phyloP scores from a whole-genome alignment of 352 stramenopile genomes.

The Paralagenidium karlingii region DNA sequence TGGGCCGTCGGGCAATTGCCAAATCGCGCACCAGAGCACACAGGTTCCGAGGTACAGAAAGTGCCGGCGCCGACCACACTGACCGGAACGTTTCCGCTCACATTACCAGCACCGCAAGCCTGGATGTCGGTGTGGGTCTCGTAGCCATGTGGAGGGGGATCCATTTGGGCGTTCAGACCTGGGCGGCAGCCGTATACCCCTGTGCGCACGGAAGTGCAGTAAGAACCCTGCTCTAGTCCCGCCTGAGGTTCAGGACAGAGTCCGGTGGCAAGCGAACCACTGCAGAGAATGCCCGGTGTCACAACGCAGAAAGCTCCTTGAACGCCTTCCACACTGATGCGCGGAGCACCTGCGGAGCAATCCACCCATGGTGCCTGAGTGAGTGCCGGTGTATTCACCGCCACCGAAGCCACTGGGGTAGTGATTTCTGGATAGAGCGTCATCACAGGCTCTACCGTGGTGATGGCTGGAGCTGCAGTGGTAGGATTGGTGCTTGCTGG shows the following conservation, averaged over 20 bases:
- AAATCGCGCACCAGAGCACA: slow-evolving; percentile 3
- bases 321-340: slow-evolving; percentile 21
- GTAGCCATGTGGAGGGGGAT: no score
- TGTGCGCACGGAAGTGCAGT: slow-evolving; percentile 21
- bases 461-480: no score
- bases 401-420: no score
- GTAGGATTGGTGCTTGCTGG: no score
- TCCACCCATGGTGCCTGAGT: no score
- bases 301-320: slow-evolving; percentile 14
- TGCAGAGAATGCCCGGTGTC: slow-evolving; percentile 18
- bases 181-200: slow-evolving; percentile 32
- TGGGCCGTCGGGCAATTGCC: slow-evolving; percentile 2
- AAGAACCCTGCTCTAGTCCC: slow-evolving; percentile 22
- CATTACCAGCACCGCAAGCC: slow-evolving; percentile 2
- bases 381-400: no score
- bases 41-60: slow-evolving; percentile 4
- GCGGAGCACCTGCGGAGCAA: slow-evolving; percentile 10
- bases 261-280: slow-evolving; percentile 12
- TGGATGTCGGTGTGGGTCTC: no score
- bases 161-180: no score
- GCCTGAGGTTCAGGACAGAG: slow-evolving; percentile 21
- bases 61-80: slow-evolving; percentile 5
- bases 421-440: no score
- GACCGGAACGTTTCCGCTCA: slow-evolving; percentile 2
- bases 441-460: no score